A percentile compares a stretch with the other conserved stretches of the same genome.
These are phyloP conservation scores for Lithospermum erythrorhizon DNA, from an alignment of 257 asterid species.

Conservation along the genomic window DNA sequence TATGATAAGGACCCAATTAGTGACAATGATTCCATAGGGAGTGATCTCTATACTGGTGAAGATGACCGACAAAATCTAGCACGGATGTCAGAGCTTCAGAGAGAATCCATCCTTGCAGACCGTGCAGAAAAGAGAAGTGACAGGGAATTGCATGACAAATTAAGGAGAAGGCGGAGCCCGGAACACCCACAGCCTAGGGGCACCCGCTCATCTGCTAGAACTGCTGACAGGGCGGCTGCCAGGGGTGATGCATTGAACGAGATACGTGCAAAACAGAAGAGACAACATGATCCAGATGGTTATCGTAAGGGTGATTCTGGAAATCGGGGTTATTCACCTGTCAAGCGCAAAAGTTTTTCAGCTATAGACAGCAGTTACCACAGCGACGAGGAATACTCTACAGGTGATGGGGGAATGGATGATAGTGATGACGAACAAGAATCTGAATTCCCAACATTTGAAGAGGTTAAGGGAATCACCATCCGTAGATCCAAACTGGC, in stretches of 20 bases:
- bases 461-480: slow-evolving; percentile 78
- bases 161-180: slow-evolving; percentile 49
- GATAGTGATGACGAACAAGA: slow-evolving; percentile 89
- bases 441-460: slow-evolving; percentile 65
- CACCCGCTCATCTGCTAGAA: slow-evolving; percentile 56
- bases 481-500: slow-evolving; percentile 82
- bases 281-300: slow-evolving; percentile 37
- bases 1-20: slow-evolving; percentile 53
- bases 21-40: slow-evolving; percentile 87
- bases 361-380: slow-evolving; percentile 68
- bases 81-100: slow-evolving; percentile 74
- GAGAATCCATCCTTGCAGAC: slow-evolving; percentile 74
- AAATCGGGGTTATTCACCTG: slow-evolving; percentile 61
- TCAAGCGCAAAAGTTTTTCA: slow-evolving; percentile 61
- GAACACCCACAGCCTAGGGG: slow-evolving; percentile 62
- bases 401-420: slow-evolving; percentile 77
- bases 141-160: slow-evolving; percentile 59
- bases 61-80: slow-evolving; percentile 82
- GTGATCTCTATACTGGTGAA: slow-evolving; percentile 87
- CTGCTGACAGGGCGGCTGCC: slow-evolving; percentile 79
- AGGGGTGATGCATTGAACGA: slow-evolving; percentile 52
- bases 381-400: slow-evolving; percentile 68
- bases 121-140: slow-evolving; percentile 90
- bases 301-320: slow-evolving; percentile 48
- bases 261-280: slow-evolving; percentile 56